Evolutionary conservation across 2,329 filamentous ascomycete genomes (phyloP), one percentile per base, ranked within the genome.

Genomic region (Huntiella moniliformis): DNA sequence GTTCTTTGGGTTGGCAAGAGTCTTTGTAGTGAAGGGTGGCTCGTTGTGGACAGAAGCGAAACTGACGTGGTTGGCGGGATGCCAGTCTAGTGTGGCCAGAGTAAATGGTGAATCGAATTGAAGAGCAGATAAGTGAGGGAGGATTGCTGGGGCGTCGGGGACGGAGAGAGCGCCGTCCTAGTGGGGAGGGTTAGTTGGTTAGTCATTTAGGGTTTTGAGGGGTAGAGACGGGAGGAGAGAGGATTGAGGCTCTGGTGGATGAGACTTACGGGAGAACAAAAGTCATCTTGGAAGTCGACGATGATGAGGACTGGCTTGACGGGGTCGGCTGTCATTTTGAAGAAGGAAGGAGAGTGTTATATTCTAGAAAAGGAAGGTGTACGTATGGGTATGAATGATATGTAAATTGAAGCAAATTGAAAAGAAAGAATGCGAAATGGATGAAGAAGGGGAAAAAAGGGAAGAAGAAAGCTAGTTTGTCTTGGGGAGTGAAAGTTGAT

Each of bases 271-370:
- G 87, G 86, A 49, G 83, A 82, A 60, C 85, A 93, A 61, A 95
- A 96, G 65, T 96, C 88, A 61, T 95, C 81, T 62, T 96, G 91
- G 57, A 93, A 70, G 61, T 95, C 87, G 45, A 94, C 79, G 8
- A 94, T 71, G 41, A 94, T 62, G 17, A 76, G 62, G 2, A 71
- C 71, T 3, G 72, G 67, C 42, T 56, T 63, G 10, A 28, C 2
- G 7, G 22, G 22, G 10, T 28, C 22, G 22, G 22, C 22, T 28
- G 22, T 28, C 22, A 28, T 28, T 28, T 28, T 28, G 22, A 28
- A 22, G 22, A 28, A 22, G 2, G 18, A 22, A 22, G 18, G 18
- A 22, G 7, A 22, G 18, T 22, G 22, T 28, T 6, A 10, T 28
- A 28, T 28, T 28, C n/a, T 10, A 28, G 22, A 28, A 28, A 28